A percentile compares a stretch with the other conserved stretches of the same genome.
Evolutionary conservation across 257 asterid species (phyloP).

Genomic region (Solanum medicagineum): DNA sequence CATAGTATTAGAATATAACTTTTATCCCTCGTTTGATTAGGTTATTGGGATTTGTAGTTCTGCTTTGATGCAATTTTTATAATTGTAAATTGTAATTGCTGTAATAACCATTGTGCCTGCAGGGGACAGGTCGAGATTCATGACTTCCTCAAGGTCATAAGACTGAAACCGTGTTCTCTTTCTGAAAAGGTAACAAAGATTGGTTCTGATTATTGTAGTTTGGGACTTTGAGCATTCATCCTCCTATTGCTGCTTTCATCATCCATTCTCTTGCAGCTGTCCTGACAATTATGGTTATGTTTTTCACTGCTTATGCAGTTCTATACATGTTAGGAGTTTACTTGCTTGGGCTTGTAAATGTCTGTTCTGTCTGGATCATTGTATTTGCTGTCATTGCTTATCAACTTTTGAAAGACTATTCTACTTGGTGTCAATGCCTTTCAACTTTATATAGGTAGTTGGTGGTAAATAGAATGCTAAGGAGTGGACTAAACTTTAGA

Average conservation of each 20-base stretch:
- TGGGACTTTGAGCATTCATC: background rate
- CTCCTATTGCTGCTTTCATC: background rate
- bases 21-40: background rate
- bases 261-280: background rate
- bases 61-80: background rate
- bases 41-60: background rate
- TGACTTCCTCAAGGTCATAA: constrained; percentile 57
- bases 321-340: background rate
- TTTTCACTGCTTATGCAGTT: background rate
- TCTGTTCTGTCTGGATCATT: background rate
- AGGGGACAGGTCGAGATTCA: constrained; percentile 69
- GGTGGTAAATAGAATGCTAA: background rate
- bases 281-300: background rate
- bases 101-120: constrained; percentile 8
- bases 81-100: background rate
- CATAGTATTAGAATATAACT: background rate
- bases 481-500: background rate
- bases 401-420: background rate
- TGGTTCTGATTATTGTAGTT: background rate
- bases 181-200: constrained; percentile 53
- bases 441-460: background rate
- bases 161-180: constrained; percentile 60
- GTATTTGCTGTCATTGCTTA: background rate
- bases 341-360: background rate
- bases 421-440: background rate